Evolutionary conservation across 164 flowering plant species (phyloP).

Genomic region (Stephania yunnanensis): DNA sequence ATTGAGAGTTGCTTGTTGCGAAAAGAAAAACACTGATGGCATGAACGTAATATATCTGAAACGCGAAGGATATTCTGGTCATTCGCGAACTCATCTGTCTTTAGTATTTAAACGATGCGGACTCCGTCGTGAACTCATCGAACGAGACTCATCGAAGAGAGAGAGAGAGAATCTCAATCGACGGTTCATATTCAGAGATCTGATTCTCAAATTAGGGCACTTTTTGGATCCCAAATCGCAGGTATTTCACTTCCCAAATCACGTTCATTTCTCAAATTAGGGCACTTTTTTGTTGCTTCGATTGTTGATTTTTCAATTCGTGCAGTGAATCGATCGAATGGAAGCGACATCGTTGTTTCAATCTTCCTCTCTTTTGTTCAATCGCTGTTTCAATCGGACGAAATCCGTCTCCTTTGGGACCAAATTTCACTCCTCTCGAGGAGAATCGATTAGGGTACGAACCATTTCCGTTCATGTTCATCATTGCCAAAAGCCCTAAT

Average conservation of each 20-base stretch:
- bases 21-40: background rate
- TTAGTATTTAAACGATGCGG: too few species aligned
- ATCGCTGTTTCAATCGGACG: slow-evolving; percentile 12
- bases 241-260: background rate
- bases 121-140: too few species aligned
- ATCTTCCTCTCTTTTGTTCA: slow-evolving; percentile 23
- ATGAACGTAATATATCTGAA: background rate
- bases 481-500: background rate
- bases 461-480: background rate
- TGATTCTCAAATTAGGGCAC: background rate
- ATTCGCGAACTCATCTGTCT: background rate
- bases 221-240: background rate
- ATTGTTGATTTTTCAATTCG: background rate
- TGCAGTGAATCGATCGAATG: slow-evolving; percentile 26
- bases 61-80: background rate
- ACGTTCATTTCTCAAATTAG: background rate
- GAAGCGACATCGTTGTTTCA: slow-evolving; percentile 28
- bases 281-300: background rate
- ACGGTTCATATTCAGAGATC: too few species aligned
- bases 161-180: too few species aligned
- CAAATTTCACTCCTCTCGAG: slow-evolving; percentile 13
- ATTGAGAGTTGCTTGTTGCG: too few species aligned
- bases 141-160: too few species aligned
- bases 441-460: slow-evolving; percentile 29
- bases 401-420: slow-evolving; percentile 16